Conservation (phyloP, 768 basidiomycete genomes). For the Ramaria sp. region DNA sequence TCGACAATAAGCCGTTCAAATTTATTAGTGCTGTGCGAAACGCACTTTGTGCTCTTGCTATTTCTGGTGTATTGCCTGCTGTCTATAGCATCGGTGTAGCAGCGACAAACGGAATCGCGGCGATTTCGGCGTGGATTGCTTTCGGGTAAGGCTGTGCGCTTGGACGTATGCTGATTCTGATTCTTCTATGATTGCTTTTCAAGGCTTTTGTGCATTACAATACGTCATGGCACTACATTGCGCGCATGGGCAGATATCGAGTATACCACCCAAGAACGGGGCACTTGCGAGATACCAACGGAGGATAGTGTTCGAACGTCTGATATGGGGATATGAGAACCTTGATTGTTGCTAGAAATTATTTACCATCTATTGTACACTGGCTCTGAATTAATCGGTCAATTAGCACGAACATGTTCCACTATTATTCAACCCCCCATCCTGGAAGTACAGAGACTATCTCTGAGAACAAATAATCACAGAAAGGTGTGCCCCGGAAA, state of each 20-base stretch:
- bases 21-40: conserved; percentile 19
- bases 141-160: conserved; percentile 33
- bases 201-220: conserved; percentile 41
- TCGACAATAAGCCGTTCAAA: no score
- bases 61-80: conserved; percentile 39
- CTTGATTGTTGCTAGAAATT: no score
- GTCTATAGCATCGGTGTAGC: conserved; percentile 43
- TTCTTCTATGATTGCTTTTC: background rate
- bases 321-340: no score
- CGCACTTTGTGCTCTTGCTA: conserved; percentile 30
- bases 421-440: no score
- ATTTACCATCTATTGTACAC: no score
- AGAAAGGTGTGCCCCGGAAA: no score
- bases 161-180: background rate
- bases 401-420: no score
- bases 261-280: conserved; percentile 20
- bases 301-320: no score
- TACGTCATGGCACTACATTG: conserved; percentile 46
- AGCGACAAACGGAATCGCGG: conserved; percentile 35
- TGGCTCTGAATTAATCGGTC: no score
- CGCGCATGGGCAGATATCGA: conserved; percentile 47
- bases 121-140: conserved; percentile 36
- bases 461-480: no score
- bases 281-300: no score
- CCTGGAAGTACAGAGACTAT: no score